phyloP scores from a whole-genome alignment of 108 stramenopile species.

The Nannochloropsis salina region DNA sequence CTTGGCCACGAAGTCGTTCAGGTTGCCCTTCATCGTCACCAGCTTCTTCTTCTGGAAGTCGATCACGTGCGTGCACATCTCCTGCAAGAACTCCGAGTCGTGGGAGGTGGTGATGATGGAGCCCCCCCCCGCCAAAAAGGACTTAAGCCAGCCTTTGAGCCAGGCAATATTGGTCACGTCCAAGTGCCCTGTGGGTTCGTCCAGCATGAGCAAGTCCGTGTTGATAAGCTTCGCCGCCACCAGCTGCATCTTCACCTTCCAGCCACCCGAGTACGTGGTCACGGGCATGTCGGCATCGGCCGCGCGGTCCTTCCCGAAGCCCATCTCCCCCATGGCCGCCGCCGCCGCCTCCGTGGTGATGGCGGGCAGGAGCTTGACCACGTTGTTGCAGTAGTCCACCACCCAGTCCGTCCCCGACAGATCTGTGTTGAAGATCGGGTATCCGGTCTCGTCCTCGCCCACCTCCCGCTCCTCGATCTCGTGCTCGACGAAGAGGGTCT shows the following conservation, averaged over 20 bases:
- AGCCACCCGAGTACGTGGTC: conserved; percentile 29
- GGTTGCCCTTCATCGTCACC: conserved; percentile 79
- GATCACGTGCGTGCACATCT: conserved; percentile 82
- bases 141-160: conserved; percentile 65
- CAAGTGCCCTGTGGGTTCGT: conserved; percentile 72
- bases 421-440: conserved; percentile 57
- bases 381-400: conserved; percentile 71
- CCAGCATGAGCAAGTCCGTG: conserved; percentile 76
- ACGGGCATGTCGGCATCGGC: conserved; percentile 63
- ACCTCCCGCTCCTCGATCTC: conserved; percentile 64
- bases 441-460: not conserved
- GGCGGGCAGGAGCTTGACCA: conserved; percentile 25
- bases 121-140: not conserved
- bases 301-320: conserved; percentile 63
- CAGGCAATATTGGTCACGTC: conserved; percentile 76
- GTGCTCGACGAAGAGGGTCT: conserved; percentile 98
- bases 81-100: conserved; percentile 87
- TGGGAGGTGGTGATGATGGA: conserved; percentile 61
- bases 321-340: conserved; percentile 28
- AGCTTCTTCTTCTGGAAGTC: conserved; percentile 89
- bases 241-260: conserved; percentile 64
- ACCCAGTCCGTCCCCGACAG: conserved; percentile 89
- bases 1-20: conserved; percentile 76
- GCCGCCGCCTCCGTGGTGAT: not conserved
- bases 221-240: conserved; percentile 71